Evolutionary conservation across 2,329 filamentous ascomycete genomes (phyloP).

Genomic region (Fusarium nygamai): DNA sequence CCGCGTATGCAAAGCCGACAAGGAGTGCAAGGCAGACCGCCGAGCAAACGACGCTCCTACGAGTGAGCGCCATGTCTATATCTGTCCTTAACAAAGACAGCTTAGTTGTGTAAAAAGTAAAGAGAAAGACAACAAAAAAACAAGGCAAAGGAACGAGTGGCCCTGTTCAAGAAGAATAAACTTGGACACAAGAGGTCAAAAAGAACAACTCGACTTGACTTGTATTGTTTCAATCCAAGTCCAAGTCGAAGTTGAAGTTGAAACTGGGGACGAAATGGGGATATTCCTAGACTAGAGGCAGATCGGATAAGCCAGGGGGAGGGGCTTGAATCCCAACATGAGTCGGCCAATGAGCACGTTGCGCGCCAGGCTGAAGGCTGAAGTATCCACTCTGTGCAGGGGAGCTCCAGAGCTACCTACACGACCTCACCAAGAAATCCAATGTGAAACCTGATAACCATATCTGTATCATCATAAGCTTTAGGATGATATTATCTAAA

Average conservation of each 20-base stretch:
- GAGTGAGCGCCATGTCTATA: conserved; percentile 36
- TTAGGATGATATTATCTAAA: background rate
- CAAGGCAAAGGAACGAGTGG: background rate
- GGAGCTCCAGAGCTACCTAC: conserved; percentile 4
- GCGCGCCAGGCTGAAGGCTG: background rate
- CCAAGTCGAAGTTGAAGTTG: background rate
- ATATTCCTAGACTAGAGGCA: conserved; percentile 1
- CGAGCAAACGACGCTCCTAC: conserved; percentile 36
- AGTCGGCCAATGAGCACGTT: conserved; percentile 3
- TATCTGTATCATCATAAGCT: background rate
- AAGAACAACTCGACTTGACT: background rate
- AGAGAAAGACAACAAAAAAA: background rate
- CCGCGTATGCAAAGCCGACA: conserved; percentile 40
- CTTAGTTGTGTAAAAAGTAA: background rate
- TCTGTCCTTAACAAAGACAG: conserved; percentile 15
- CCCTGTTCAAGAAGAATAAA: background rate
- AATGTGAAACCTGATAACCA: background rate
- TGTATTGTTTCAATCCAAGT: conserved; percentile 12
- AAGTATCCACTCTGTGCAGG: conserved; percentile 16
- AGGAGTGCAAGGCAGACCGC: conserved; percentile 45
- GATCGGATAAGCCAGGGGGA: conserved; percentile 16
- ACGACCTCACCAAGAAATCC: background rate
- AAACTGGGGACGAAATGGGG: conserved; percentile 17
- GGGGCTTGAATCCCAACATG: background rate
- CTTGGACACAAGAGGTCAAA: background rate